phyloP scores from a whole-genome alignment of 2,329 filamentous ascomycete genomes.

The Talaromyces albobiverticillius region DNA sequence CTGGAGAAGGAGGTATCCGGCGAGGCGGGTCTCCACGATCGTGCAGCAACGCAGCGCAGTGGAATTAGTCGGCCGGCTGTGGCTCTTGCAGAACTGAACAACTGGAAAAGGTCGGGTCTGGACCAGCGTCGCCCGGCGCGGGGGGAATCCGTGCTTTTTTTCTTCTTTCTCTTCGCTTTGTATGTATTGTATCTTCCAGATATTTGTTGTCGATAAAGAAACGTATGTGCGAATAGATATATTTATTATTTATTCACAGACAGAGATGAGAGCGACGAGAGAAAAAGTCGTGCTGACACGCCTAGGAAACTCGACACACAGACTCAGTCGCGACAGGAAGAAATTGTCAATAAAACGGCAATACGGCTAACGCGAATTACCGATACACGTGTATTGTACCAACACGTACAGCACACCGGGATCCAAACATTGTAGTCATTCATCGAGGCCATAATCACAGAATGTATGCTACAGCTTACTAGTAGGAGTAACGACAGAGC shows the following conservation, averaged over 20 bases:
- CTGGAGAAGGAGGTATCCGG: slow-evolving; percentile 16
- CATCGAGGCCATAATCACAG: no score
- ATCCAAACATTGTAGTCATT: no score
- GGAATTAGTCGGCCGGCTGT: slow-evolving; percentile 13
- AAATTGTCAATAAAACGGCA: slow-evolving; percentile 2
- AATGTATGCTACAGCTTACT: no score
- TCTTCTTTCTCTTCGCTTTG: background rate
- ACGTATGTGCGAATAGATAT: no score
- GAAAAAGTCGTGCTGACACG: no score
- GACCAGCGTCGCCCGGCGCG: slow-evolving; percentile 14
- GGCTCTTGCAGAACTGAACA: slow-evolving; percentile 8
- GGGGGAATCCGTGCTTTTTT: slow-evolving; percentile 16
- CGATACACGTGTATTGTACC: no score
- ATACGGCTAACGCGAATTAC: background rate
- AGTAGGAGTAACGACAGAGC: no score
- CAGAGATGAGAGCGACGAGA: background rate
- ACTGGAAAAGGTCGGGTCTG: slow-evolving; percentile 6
- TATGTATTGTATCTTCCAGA: no score
- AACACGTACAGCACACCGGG: background rate
- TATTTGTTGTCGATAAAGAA: background rate
- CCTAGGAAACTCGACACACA: no score
- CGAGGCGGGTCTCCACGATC: slow-evolving; percentile 19
- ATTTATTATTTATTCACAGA: background rate
- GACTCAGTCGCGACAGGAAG: background rate
- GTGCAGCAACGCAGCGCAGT: no score